phyloP scores from a whole-genome alignment of 2,329 filamentous ascomycete species.

The Fusarium virguliforme region DNA sequence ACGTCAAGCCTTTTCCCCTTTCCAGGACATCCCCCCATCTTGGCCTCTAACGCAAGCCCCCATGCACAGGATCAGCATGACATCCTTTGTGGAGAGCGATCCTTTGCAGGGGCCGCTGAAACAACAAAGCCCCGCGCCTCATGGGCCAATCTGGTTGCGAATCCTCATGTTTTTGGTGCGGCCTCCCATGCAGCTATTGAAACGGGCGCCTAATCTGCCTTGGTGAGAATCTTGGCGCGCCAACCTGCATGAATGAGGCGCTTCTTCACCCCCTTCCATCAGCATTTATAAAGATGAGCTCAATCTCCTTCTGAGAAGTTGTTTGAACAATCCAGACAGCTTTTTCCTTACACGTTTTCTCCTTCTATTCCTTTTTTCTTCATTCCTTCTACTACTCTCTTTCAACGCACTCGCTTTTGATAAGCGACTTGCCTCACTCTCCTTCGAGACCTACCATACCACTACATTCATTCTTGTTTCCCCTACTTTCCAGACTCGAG shows the following conservation, averaged over 20 bases:
- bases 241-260: not conserved
- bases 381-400: conserved; percentile 3
- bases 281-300: conserved; percentile 8
- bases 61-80: conserved; percentile 6
- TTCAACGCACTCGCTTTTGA: conserved; percentile 24
- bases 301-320: not conserved
- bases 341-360: not conserved
- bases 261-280: not conserved
- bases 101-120: conserved; percentile 10
- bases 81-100: conserved; percentile 14
- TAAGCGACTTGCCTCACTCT: conserved; percentile 21
- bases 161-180: not conserved
- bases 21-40: not conserved
- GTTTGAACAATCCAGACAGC: not conserved
- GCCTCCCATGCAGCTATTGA: conserved; percentile 2
- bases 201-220: conserved; percentile 15
- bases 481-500: not conserved
- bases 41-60: not conserved
- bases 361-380: not conserved
- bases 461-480: not conserved
- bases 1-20: not conserved
- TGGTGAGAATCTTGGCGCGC: not conserved
- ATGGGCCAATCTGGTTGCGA: not conserved
- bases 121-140: not conserved
- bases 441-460: not conserved